Conservation (phyloP, 345 rosid genomes). For the Zanthoxylum bungeanum region DNA sequence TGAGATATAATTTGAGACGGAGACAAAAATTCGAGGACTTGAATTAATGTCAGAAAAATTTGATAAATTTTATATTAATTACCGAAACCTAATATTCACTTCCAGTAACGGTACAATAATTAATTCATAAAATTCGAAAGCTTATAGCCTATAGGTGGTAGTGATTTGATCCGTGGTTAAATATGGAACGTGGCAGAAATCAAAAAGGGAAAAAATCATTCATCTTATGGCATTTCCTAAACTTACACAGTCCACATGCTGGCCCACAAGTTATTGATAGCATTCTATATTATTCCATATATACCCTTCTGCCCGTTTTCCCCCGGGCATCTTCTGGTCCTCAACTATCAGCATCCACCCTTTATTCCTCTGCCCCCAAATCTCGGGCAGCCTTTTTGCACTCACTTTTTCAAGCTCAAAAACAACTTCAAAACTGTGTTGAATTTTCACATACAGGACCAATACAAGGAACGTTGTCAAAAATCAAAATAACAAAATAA, state of each 20-base stretch:
- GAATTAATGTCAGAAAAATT: too few relatives aligned
- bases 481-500: neutral
- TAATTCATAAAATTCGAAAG: neutral
- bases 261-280: neutral
- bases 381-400: conserved; percentile 25
- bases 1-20: too few relatives aligned
- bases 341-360: neutral
- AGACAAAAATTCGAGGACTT: too few relatives aligned
- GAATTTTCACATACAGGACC: neutral
- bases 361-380: conserved; percentile 27
- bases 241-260: neutral
- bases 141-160: neutral
- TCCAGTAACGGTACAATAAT: too few relatives aligned
- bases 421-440: conserved; percentile 12
- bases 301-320: conserved; percentile 11
- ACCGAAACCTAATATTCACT: too few relatives aligned
- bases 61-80: too few relatives aligned
- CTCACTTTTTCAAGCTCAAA: neutral
- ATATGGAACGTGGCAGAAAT: conserved; percentile 7
- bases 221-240: too few relatives aligned
- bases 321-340: conserved; percentile 14
- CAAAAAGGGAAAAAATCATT: neutral
- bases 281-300: neutral
- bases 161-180: neutral
- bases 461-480: neutral